These are phyloP conservation scores for Colletotrichum plurivorum DNA, from an alignment of 2,329 filamentous ascomycete genomes.

Conservation along the genomic window DNA sequence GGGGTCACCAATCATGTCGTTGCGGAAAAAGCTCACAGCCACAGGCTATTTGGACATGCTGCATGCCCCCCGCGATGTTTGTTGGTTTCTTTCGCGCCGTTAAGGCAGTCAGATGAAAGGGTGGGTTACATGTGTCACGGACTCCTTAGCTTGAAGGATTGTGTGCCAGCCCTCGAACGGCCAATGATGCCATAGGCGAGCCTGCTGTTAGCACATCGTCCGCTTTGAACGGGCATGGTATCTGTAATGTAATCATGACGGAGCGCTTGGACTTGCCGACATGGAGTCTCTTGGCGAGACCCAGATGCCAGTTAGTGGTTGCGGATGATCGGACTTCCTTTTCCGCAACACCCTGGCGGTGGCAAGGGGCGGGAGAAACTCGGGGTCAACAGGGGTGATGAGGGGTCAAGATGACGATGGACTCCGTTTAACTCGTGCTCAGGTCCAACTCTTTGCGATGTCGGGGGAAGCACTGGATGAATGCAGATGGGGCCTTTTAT, in stretches of 20 bases:
- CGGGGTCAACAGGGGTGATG: neutral
- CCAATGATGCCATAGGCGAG: neutral
- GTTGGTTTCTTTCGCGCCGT: no score
- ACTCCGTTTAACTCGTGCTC: neutral
- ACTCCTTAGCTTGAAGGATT: no score
- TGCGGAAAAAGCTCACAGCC: neutral
- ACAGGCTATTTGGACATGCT: no score
- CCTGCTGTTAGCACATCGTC: no score
- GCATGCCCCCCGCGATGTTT: no score
- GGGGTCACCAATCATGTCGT: neutral
- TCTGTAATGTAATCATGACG: neutral
- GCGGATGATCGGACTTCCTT: conserved; percentile 1
- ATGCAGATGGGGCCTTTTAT: no score
- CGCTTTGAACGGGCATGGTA: neutral
- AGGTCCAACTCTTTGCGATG: no score
- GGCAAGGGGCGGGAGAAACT: neutral
- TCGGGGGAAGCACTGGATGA: no score
- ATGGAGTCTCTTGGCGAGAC: neutral
- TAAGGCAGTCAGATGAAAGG: no score
- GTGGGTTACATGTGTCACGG: no score
- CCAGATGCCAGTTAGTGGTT: neutral
- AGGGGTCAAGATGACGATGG: neutral
- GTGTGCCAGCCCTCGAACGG: neutral
- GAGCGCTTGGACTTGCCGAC: neutral
- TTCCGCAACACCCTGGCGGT: neutral